A percentile compares a stretch with the other conserved stretches of the same genome.
These are phyloP conservation scores for Tricharina praecox DNA, from an alignment of 495 filamentous ascomycete genomes.

Conservation along the genomic window DNA sequence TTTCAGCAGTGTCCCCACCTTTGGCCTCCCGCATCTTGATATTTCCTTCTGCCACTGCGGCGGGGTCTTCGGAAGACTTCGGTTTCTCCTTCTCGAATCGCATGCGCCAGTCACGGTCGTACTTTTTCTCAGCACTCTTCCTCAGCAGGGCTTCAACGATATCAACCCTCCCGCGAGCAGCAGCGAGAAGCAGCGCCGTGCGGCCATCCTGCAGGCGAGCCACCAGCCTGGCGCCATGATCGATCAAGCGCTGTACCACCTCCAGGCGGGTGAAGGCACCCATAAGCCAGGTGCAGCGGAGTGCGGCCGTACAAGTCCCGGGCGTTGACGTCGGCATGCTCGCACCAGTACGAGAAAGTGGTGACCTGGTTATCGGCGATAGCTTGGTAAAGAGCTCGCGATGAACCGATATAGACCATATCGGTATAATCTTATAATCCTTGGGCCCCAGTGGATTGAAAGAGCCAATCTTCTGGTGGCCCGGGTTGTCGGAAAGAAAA, in stretches of 20 bases:
- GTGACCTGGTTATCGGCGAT: constrained; percentile 54
- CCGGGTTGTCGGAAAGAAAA: constrained; percentile 65
- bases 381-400: constrained; percentile 51
- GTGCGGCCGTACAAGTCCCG: constrained; percentile 68
- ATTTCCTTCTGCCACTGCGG: too few species aligned
- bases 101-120: neutral
- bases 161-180: constrained; percentile 45
- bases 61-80: too few species aligned
- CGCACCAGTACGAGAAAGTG: constrained; percentile 49
- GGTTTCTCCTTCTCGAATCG: too few species aligned
- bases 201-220: constrained; percentile 58
- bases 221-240: constrained; percentile 52
- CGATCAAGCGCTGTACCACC: constrained; percentile 53
- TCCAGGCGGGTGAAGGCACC: constrained; percentile 47
- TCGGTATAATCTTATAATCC: constrained; percentile 77
- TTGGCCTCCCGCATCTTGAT: constrained; percentile 17
- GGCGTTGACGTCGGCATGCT: constrained; percentile 41
- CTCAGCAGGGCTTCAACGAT: constrained; percentile 53
- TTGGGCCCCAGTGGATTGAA: constrained; percentile 68
- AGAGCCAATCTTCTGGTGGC: constrained; percentile 44
- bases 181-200: constrained; percentile 64
- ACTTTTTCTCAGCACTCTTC: constrained; percentile 52
- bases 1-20: too few species aligned
- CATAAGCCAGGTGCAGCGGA: constrained; percentile 58
- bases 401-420: constrained; percentile 60